A percentile compares a stretch with the other conserved stretches of the same genome.
Evolutionary conservation across 2,329 filamentous ascomycete genomes (phyloP).

Genomic region (Cadophora luteo-olivacea): DNA sequence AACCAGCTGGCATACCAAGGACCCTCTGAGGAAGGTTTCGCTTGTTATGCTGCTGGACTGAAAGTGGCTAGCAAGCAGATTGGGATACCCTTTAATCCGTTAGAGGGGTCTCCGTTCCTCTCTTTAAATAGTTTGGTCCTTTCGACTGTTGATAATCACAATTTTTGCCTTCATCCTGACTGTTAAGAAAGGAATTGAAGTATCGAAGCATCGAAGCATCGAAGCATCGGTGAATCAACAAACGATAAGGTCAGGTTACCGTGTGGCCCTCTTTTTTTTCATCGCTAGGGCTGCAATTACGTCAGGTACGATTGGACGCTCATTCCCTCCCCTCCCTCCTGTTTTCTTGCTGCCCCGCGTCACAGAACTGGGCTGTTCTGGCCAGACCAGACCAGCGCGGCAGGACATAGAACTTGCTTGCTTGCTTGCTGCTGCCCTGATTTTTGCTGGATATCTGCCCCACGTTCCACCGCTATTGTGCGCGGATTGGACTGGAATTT

Average conservation of each 20-base stretch:
- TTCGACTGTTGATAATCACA: neutral
- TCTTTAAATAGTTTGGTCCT: neutral
- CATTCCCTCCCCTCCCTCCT: neutral
- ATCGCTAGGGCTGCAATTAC: conserved; percentile 12
- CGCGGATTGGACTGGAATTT: conserved; percentile 1
- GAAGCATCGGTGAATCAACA: conserved; percentile 11
- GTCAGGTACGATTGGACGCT: conserved; percentile 19
- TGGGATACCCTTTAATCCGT: conserved; percentile 4
- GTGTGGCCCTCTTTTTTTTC: neutral
- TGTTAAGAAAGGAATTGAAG: neutral
- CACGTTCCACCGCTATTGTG: conserved; percentile 15
- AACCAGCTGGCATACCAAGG: neutral
- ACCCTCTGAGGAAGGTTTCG: conserved; percentile 11
- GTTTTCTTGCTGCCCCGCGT: conserved; percentile 1
- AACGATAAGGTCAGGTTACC: neutral
- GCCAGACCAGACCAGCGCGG: neutral
- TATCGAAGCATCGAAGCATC: neutral
- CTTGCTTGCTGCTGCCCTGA: neutral
- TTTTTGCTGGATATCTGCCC: conserved; percentile 9
- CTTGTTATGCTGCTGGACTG: neutral
- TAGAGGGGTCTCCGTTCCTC: conserved; percentile 1
- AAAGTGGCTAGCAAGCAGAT: neutral
- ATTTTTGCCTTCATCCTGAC: neutral
- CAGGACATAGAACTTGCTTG: neutral
- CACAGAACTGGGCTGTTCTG: conserved; percentile 11